Conservation (phyloP, 768 basidiomycete genomes). For the Kwoniella shandongensis region DNA sequence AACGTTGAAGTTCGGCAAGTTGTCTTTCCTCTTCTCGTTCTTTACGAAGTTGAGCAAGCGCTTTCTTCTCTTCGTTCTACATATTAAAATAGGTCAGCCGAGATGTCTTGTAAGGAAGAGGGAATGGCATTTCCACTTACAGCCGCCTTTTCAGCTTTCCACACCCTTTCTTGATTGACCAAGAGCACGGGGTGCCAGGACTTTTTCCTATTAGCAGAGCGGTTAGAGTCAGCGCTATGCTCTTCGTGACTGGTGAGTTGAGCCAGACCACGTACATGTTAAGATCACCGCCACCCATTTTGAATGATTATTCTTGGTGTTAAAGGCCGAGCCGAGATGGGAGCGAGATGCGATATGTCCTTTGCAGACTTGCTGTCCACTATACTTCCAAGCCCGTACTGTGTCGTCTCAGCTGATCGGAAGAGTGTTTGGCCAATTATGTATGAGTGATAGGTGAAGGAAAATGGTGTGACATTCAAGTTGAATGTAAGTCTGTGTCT, state of each 20-base stretch:
- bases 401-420: too few species aligned
- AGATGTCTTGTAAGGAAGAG: conserved; percentile 28
- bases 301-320: conserved; percentile 52
- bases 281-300: conserved; percentile 95
- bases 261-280: conserved; percentile 76
- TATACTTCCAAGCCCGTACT: too few species aligned
- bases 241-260: too few species aligned
- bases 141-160: conserved; percentile 96
- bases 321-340: conserved; percentile 17
- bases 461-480: too few species aligned
- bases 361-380: too few species aligned
- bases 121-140: conserved; percentile 61
- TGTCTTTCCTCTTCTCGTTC: conserved; percentile 98
- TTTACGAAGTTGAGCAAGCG: conserved; percentile 91
- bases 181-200: conserved; percentile 98
- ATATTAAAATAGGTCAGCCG: too few species aligned
- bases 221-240: too few species aligned
- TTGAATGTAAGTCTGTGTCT: too few species aligned
- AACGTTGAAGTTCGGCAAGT: conserved; percentile 87
- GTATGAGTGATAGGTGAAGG: too few species aligned
- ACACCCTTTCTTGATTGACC: conserved; percentile 98
- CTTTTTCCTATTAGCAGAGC: conserved; percentile 56
- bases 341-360: neutral
- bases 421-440: too few species aligned
- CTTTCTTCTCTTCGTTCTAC: conserved; percentile 98